Evolutionary conservation across 1,284 basidiomycete genomes (phyloP).

Genomic region (Veloporphyrellus conicus): DNA sequence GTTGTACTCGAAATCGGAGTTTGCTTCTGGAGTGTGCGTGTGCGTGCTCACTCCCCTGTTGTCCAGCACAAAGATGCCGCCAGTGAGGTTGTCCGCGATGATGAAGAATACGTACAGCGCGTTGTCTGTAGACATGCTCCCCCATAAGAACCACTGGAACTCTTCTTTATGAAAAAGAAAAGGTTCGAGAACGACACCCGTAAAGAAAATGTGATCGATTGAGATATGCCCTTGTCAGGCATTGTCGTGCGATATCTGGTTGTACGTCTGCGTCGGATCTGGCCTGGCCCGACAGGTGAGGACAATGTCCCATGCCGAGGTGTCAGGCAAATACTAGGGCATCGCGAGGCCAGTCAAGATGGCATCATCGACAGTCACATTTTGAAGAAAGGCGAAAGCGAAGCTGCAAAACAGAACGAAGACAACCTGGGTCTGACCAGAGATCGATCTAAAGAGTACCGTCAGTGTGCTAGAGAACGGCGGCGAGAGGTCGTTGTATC

Average conservation of each 20-base stretch:
- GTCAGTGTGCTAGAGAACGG: too few relatives aligned
- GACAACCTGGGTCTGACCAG: neutral
- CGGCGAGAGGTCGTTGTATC: too few relatives aligned
- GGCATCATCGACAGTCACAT: constrained; percentile 22
- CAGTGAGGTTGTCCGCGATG: constrained; percentile 10
- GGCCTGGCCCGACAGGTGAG: constrained; percentile 1
- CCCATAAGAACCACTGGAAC: too few relatives aligned
- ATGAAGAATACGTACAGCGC: constrained; percentile 24
- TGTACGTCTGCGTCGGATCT: constrained; percentile 2
- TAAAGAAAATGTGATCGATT: constrained; percentile 13
- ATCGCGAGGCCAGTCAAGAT: neutral
- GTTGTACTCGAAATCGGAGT: constrained; percentile 14
- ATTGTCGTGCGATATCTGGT: constrained; percentile 21
- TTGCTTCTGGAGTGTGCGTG: neutral
- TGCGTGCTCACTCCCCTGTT: neutral
- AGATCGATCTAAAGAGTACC: too few relatives aligned
- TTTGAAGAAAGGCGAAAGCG: constrained; percentile 8
- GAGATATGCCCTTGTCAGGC: neutral
- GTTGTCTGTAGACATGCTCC: constrained; percentile 6
- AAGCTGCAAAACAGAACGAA: neutral
- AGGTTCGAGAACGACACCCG: constrained; percentile 1
- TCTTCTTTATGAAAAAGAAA: neutral
- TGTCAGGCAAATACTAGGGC: constrained; percentile 7
- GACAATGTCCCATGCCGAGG: neutral
- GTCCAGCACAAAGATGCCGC: constrained; percentile 14